Conservation (phyloP, 2,329 filamentous ascomycete species). For the Cyphellophora europaea region DNA sequence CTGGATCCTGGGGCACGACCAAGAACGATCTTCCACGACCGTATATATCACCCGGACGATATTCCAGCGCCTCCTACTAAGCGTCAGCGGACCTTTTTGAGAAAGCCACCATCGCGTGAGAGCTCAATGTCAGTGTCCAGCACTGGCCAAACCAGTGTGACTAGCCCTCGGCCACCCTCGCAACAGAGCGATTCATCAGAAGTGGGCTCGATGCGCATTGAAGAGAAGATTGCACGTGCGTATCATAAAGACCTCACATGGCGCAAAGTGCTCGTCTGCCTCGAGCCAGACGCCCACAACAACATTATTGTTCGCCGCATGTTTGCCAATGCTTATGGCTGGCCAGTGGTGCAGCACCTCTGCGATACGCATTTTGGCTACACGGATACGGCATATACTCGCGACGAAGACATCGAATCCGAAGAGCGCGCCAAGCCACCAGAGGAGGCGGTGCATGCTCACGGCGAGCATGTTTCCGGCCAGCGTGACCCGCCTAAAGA, state of each 20-base stretch:
- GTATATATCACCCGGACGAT: slow-evolving; percentile 86
- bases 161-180: slow-evolving; percentile 4
- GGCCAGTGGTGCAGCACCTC: slow-evolving; percentile 91
- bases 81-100: slow-evolving; percentile 30
- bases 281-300: slow-evolving; percentile 96
- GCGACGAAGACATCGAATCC: slow-evolving; percentile 59
- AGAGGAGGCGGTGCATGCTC: slow-evolving; percentile 45
- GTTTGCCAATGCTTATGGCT: slow-evolving; percentile 96
- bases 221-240: slow-evolving; percentile 93
- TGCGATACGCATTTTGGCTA: slow-evolving; percentile 92
- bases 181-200: slow-evolving; percentile 17
- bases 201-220: slow-evolving; percentile 63
- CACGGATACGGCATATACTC: slow-evolving; percentile 53
- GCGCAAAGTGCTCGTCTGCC: slow-evolving; percentile 90
- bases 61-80: slow-evolving; percentile 67
- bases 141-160: slow-evolving; percentile 6
- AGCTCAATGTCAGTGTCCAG: slow-evolving; percentile 13
- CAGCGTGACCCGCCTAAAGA: slow-evolving; percentile 21
- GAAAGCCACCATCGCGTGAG: slow-evolving; percentile 6
- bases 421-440: slow-evolving; percentile 59
- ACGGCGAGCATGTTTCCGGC: slow-evolving; percentile 56
- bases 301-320: slow-evolving; percentile 94
- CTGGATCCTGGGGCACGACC: slow-evolving; percentile 73
- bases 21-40: slow-evolving; percentile 91
- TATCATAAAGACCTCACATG: slow-evolving; percentile 88